A percentile compares a stretch with the other conserved stretches of the same genome.
These are phyloP conservation scores for Fremontodendron californicum DNA, from an alignment of 345 rosid species.

Conservation along the genomic window DNA sequence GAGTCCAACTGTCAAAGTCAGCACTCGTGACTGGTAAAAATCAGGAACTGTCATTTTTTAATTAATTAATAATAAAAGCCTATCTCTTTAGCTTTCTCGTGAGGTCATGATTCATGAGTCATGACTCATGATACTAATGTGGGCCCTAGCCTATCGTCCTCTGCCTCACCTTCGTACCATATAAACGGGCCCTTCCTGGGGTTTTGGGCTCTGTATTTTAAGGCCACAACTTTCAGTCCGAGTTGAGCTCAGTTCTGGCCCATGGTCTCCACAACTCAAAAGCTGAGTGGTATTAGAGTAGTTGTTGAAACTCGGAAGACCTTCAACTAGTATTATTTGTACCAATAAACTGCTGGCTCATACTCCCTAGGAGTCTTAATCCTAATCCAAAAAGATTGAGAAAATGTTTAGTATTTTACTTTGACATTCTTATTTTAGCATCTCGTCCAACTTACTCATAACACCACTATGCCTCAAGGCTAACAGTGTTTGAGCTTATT, in stretches of 20 bases:
- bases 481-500: neutral
- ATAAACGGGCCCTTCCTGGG: neutral
- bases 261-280: neutral
- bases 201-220: conserved; percentile 5
- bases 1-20: conserved; percentile 2
- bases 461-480: neutral
- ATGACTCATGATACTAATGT: neutral
- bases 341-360: neutral
- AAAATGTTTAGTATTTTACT: no score
- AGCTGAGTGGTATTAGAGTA: neutral
- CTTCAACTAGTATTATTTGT: neutral
- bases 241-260: neutral
- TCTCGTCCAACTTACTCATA: neutral
- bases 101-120: conserved; percentile 3
- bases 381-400: neutral
- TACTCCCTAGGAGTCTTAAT: neutral
- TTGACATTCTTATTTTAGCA: neutral
- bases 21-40: conserved; percentile 17
- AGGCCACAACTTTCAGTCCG: neutral
- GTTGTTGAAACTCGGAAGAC: neutral
- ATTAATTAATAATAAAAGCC: neutral
- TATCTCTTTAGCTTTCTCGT: conserved; percentile 21
- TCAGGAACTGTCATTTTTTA: neutral
- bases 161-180: neutral
- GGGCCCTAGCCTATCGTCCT: neutral